Base-by-base conservation (phyloP, 305 asterid genomes). In the Fraxinus sp. region DNA sequence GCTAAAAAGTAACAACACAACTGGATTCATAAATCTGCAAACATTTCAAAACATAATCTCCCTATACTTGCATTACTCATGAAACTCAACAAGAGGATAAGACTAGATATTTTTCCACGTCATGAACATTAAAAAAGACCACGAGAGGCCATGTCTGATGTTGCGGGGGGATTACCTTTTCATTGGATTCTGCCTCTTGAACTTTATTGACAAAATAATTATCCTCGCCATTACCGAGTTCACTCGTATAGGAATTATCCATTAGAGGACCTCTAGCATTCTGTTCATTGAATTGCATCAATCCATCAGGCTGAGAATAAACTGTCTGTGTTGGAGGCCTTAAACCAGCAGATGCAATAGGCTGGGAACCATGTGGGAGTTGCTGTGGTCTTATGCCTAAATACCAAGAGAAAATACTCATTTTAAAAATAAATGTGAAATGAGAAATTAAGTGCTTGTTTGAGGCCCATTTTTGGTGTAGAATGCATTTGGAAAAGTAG, bases 381-480 rank as follows among this genome's bases (percentile, higher is more conserved):
- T 94, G 97, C n/a, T 86, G 94, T 3, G 92, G 95, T 87, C 93
- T 89, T 80, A 87, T 28, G 80, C 97, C 99, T 94, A 86, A 62
- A 88, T 76, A 49, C 70, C 75, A 82, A 84, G 83, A 77, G 66
- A 55, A 80, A 39, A 78, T 86, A 18, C 79, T 57, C 80, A 84
- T 62, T 79, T 78, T 33, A 32, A 73, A 71, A 36, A 77, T 30
- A 78, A 78, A 68, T 28, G 79, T 6, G 44, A 80, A 78, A 22
- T 22, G 64, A 84, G 52, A 86, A 84, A 32, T n/a, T 41, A 41
- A 41, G 49, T 13, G 49, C 49, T 41, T 41, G 49, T 9, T 41
- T 41, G 49, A 41, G 49, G 14, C 49, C 49, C 49, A 9, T 41
- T 41, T 41, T 8, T 41, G 13, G 49, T 41, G 49, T 41, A 41